Evolutionary conservation across 257 asterid species (phyloP).

Genomic region (Henckelia pumila): DNA sequence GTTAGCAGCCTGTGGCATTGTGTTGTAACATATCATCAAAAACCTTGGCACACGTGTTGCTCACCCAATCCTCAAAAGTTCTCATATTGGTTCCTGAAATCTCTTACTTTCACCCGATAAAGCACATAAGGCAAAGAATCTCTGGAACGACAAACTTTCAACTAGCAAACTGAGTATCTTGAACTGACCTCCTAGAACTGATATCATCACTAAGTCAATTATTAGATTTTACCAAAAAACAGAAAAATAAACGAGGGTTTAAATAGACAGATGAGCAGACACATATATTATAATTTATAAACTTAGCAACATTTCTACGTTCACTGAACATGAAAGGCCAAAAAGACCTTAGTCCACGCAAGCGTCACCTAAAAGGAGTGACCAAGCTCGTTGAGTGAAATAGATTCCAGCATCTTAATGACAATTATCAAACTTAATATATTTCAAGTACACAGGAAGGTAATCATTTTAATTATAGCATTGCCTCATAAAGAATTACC

Average conservation of each 20-base stretch:
- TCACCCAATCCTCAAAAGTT: too few relatives aligned
- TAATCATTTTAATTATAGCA: constrained; percentile 8
- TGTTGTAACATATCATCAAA: too few relatives aligned
- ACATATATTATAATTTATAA: too few relatives aligned
- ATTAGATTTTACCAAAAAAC: constrained; percentile 10
- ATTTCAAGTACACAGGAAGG: constrained; percentile 10
- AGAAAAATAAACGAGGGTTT: not conserved
- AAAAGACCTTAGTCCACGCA: too few relatives aligned
- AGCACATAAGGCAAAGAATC: constrained; percentile 17
- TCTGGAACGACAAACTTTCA: constrained; percentile 10
- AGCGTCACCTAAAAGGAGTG: too few relatives aligned
- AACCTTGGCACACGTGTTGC: not conserved
- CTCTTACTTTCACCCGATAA: not conserved
- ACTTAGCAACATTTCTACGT: constrained; percentile 8
- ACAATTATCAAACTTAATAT: not conserved
- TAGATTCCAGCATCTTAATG: constrained; percentile 5
- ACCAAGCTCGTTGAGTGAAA: not conserved
- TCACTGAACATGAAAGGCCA: not conserved
- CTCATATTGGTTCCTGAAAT: not conserved
- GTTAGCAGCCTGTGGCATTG: too few relatives aligned
- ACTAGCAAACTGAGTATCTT: constrained; percentile 14
- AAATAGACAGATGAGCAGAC: too few relatives aligned
- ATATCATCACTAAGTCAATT: constrained; percentile 1
- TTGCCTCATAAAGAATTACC: not conserved
- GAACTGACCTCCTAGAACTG: constrained; percentile 11